Evolutionary conservation across 352 stramenopile species (phyloP).

Genomic region (Globisporangium cederbergense): DNA sequence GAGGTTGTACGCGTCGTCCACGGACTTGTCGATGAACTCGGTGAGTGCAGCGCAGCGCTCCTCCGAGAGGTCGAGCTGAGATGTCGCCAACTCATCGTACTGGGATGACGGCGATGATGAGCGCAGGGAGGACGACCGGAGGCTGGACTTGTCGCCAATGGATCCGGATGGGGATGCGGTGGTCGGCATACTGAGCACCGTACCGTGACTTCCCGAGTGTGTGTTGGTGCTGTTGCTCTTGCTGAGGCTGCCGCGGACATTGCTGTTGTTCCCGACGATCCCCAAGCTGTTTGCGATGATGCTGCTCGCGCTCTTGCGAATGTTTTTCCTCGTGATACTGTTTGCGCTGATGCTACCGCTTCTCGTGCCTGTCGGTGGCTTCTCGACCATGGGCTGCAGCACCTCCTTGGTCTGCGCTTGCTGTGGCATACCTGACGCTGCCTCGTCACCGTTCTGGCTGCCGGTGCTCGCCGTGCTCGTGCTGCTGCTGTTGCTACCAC

Average conservation of each 20-base stretch:
- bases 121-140: slow-evolving; percentile 6
- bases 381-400: neutral
- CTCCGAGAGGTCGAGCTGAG: slow-evolving; percentile 9
- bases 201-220: slow-evolving; percentile 4
- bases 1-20: slow-evolving; percentile 80
- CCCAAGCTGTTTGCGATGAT: slow-evolving; percentile 20
- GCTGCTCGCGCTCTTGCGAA: slow-evolving; percentile 22
- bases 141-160: slow-evolving; percentile 13
- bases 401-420: slow-evolving; percentile 4
- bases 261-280: slow-evolving; percentile 15
- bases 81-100: slow-evolving; percentile 4
- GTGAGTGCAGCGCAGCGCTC: slow-evolving; percentile 35
- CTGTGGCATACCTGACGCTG: neutral
- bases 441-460: slow-evolving; percentile 13
- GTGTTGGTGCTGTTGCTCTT: slow-evolving; percentile 16
- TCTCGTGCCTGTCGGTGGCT: slow-evolving; percentile 3
- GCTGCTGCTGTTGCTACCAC: slow-evolving; percentile 21
- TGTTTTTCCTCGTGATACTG: slow-evolving; percentile 2
- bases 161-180: slow-evolving; percentile 24
- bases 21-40: slow-evolving; percentile 71
- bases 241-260: slow-evolving; percentile 1
- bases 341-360: neutral
- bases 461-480: slow-evolving; percentile 19
- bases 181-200: slow-evolving; percentile 26
- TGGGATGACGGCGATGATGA: slow-evolving; percentile 9